Conservation (phyloP, 2,329 filamentous ascomycete species). For the Exophiala bonariae region DNA sequence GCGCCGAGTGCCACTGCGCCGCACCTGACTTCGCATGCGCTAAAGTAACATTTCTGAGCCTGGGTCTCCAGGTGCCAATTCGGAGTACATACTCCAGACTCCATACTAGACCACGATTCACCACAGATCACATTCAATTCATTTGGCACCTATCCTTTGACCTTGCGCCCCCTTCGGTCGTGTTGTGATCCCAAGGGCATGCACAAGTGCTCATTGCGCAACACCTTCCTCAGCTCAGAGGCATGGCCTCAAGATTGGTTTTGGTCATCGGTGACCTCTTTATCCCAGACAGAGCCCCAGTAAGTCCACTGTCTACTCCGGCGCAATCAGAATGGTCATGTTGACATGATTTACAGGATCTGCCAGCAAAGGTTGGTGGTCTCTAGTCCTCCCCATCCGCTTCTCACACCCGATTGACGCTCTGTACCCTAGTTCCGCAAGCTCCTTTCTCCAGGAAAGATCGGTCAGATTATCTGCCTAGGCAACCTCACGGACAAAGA, state of each 20-base stretch:
- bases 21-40: no score
- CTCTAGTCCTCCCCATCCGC: constrained; percentile 1
- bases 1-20: no score
- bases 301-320: constrained; percentile 37
- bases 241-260: constrained; percentile 81
- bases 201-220: neutral
- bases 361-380: constrained; percentile 76
- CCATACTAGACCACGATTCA: no score
- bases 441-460: constrained; percentile 79
- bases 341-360: constrained; percentile 54
- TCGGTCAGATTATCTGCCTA: constrained; percentile 76
- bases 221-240: constrained; percentile 5
- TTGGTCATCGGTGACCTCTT: constrained; percentile 91
- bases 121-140: no score
- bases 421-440: constrained; percentile 69
- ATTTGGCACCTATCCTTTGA: no score
- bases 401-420: constrained; percentile 9
- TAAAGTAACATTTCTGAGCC: no score
- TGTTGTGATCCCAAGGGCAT: no score
- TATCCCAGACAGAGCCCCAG: constrained; percentile 87
- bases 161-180: no score
- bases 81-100: no score
- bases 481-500: constrained; percentile 78
- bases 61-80: no score
- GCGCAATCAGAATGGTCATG: neutral